Conservation (phyloP, 140 eudicot genomes). For the Flaveria floridana region DNA sequence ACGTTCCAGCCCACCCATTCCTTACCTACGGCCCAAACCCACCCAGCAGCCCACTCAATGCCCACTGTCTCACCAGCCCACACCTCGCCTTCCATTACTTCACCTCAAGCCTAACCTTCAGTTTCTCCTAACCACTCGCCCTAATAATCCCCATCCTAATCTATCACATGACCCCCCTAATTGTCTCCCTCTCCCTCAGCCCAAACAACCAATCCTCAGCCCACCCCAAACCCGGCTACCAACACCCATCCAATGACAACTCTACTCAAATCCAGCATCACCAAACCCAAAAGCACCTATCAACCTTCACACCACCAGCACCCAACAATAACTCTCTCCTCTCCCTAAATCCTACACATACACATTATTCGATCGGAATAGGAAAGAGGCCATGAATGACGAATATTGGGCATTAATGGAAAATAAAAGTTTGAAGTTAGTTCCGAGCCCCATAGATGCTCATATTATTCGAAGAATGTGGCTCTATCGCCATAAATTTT, state of each 20-base stretch:
- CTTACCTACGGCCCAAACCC: neutral
- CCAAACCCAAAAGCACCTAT: neutral
- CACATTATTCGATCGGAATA: neutral
- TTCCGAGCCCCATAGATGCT: too few species aligned
- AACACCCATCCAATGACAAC: neutral
- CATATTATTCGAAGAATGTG: too few species aligned
- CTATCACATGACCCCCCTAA: too few species aligned
- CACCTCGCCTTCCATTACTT: too few species aligned
- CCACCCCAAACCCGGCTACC: too few species aligned
- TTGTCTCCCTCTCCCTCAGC: too few species aligned
- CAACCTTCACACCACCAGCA: neutral
- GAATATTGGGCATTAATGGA: neutral
- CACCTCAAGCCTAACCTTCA: neutral
- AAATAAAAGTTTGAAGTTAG: neutral
- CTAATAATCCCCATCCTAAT: too few species aligned
- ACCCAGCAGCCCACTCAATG: too few species aligned
- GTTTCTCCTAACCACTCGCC: too few species aligned
- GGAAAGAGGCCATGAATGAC: neutral
- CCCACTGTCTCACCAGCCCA: too few species aligned
- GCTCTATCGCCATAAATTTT: too few species aligned
- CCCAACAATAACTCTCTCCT: neutral
- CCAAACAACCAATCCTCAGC: too few species aligned
- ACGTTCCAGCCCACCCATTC: neutral
- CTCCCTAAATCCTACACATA: neutral
- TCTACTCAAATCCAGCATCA: neutral